Evolutionary conservation across 73 alveolate genomes (phyloP).

Genomic region (Symbiodinium natans): DNA sequence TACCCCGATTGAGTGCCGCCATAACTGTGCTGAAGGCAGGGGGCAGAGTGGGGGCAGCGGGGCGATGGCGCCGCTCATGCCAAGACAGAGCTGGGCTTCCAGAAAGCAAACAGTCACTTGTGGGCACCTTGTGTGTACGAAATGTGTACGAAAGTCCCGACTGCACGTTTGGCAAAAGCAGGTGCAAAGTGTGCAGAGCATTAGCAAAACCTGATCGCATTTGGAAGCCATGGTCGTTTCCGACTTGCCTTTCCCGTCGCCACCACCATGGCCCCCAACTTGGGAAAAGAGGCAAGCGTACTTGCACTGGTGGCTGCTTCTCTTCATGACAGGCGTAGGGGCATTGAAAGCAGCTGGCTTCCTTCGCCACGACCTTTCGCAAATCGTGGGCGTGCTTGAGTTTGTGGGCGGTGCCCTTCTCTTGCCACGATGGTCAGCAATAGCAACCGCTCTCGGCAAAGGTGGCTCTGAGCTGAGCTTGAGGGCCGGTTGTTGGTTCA

Average conservation of each 20-base stretch:
- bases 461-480: slow-evolving; percentile 67
- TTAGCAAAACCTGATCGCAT: not conserved
- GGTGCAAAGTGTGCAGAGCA: not conserved
- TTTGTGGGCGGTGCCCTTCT: slow-evolving; percentile 72
- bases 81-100: no score
- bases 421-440: slow-evolving; percentile 69
- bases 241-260: slow-evolving; percentile 54
- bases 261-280: slow-evolving; percentile 84
- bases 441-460: not conserved
- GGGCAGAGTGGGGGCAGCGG: no score
- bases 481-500: slow-evolving; percentile 84
- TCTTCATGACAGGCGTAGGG: slow-evolving; percentile 73
- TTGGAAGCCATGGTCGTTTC: not conserved
- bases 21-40: not conserved
- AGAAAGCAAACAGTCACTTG: no score
- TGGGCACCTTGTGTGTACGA: no score
- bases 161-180: no score
- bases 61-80: no score
- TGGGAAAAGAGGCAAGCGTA: slow-evolving; percentile 85
- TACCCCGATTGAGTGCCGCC: not conserved
- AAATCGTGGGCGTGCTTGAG: slow-evolving; percentile 79
- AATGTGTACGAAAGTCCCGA: no score
- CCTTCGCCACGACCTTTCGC: slow-evolving; percentile 77
- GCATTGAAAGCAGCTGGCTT: slow-evolving; percentile 82
- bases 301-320: slow-evolving; percentile 59